phyloP scores from a whole-genome alignment of 345 rosid genomes.

The Bruguiera sexangula region DNA sequence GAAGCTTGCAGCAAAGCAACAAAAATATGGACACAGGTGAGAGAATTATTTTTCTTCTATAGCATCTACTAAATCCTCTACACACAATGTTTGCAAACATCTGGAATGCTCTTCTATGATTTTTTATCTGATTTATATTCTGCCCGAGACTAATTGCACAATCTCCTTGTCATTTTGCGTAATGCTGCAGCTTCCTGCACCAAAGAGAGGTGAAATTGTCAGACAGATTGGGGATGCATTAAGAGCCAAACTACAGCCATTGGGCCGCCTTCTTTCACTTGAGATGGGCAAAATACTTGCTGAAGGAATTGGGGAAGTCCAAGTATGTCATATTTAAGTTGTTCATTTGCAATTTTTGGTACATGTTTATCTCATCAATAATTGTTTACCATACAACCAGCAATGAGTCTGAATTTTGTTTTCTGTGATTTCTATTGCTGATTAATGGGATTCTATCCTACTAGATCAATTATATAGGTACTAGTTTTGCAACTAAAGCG shows the following conservation, averaged over 20 bases:
- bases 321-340: constrained; percentile 33
- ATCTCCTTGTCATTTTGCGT: not conserved
- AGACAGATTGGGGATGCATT: constrained; percentile 94
- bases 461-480: not conserved
- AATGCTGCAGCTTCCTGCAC: constrained; percentile 71
- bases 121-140: not conserved
- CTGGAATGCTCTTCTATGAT: not conserved
- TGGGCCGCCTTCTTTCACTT: constrained; percentile 84
- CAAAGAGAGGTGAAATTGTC: constrained; percentile 96
- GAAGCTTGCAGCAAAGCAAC: constrained; percentile 84
- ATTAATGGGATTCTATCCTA: not conserved
- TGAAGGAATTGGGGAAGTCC: constrained; percentile 98
- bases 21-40: constrained; percentile 83
- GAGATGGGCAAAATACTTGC: constrained; percentile 98
- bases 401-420: not conserved
- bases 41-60: not conserved
- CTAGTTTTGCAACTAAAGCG: too few relatives aligned
- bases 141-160: not conserved
- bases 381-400: not conserved
- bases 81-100: not conserved
- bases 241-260: constrained; percentile 69
- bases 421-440: not conserved
- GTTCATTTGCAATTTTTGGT: not conserved
- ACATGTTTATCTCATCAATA: not conserved
- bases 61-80: not conserved